Evolutionary conservation across 2,329 filamentous ascomycete genomes (phyloP).

Genomic region (Thermothelomyces thermophilus): DNA sequence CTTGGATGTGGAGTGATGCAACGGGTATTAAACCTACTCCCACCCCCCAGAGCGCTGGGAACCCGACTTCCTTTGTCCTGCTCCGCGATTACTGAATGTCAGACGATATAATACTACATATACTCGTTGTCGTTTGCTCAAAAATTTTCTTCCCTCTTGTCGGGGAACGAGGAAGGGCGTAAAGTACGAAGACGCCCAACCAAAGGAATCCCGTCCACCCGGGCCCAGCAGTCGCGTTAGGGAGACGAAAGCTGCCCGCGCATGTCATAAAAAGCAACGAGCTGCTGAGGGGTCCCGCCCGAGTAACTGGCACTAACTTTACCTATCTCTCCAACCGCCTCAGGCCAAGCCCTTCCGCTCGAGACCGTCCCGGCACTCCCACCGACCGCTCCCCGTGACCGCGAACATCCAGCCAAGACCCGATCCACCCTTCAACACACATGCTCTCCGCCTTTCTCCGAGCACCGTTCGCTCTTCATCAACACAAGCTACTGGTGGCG

Average conservation of each 20-base stretch:
- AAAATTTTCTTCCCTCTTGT: conserved; percentile 10
- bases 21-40: conserved; percentile 36
- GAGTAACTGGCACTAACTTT: conserved; percentile 15
- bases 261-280: conserved; percentile 18
- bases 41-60: conserved; percentile 31
- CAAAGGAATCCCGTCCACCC: conserved; percentile 4
- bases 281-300: conserved; percentile 16
- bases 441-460: conserved; percentile 32
- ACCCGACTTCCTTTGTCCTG: conserved; percentile 25
- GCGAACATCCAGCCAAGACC: conserved; percentile 12
- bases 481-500: conserved; percentile 25
- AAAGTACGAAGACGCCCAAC: conserved; percentile 1
- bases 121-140: conserved; percentile 28
- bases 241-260: conserved; percentile 4
- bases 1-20: conserved; percentile 36
- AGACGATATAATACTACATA: conserved; percentile 42
- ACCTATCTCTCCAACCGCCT: conserved; percentile 14
- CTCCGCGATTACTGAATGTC: conserved; percentile 37
- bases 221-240: conserved; percentile 2
- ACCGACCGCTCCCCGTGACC: conserved; percentile 22
- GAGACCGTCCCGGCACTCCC: conserved; percentile 11
- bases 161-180: conserved; percentile 1
- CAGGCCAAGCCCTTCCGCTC: conserved; percentile 12
- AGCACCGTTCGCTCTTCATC: conserved; percentile 28
- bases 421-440: conserved; percentile 24